A percentile compares a stretch with the other conserved stretches of the same genome.
phyloP scores from a whole-genome alignment of 2,329 filamentous ascomycete genomes.

The Xylariaceae sp. region DNA sequence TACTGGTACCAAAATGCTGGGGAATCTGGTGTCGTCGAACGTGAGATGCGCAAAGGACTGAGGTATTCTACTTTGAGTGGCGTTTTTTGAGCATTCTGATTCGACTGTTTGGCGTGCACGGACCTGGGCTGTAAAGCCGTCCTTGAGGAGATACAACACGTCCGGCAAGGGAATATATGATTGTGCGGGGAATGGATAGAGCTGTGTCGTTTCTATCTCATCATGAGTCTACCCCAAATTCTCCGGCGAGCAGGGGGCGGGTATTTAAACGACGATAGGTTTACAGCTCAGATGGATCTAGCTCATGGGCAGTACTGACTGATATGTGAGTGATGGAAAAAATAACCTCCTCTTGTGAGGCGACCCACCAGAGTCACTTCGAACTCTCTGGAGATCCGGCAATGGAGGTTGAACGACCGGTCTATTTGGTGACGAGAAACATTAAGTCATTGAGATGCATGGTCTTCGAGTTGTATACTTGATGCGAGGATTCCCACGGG shows the following conservation, averaged over 20 bases:
- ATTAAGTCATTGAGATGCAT: background rate
- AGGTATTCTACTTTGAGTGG: too few species aligned
- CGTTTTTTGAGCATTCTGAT: too few species aligned
- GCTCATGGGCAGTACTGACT: background rate
- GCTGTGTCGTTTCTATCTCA: background rate
- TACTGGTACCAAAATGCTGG: too few species aligned
- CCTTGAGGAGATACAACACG: too few species aligned
- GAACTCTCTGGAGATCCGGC: background rate
- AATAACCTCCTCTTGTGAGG: conserved; percentile 8
- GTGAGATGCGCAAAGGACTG: too few species aligned
- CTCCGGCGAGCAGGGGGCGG: conserved; percentile 6
- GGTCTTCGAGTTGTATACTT: background rate
- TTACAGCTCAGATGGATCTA: background rate
- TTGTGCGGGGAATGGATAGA: conserved; percentile 4
- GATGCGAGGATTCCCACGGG: background rate
- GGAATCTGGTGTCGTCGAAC: too few species aligned
- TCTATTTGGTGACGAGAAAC: background rate
- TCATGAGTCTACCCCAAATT: conserved; percentile 14
- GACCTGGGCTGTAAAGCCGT: too few species aligned
- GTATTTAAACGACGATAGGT: background rate
- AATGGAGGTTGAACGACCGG: background rate
- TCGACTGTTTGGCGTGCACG: too few species aligned
- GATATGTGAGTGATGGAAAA: conserved; percentile 22
- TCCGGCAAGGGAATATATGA: background rate
- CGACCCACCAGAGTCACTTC: background rate